Evolutionary conservation across 2,329 filamentous ascomycete species (phyloP), one percentile per base, ranked within the genome.

Genomic region (Myrmaecium sp.): DNA sequence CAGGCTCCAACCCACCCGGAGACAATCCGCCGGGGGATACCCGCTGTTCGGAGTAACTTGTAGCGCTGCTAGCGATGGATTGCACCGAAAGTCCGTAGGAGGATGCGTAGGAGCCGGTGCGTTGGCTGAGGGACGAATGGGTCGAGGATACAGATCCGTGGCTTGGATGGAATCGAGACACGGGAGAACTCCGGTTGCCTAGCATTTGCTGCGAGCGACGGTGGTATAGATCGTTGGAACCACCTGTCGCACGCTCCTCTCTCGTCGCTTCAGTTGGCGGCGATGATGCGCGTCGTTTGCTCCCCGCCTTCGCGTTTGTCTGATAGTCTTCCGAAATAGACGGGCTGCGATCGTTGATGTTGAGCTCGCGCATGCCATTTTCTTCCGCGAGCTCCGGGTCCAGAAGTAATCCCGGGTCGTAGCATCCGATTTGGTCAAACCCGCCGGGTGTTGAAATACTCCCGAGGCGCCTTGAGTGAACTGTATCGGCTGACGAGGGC

Each of bases 281-380:
- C 28, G 68, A 73, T 9, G 68, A 71, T 33, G 72, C 72, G 31
- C 70, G 61, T 42, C 72, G 59, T 47, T 76, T 77, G 38, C 66
- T 63, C 25, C 69, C 68, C 29, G 62, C 57, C 39, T 57, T 62
- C 14, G 57, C 52, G 27, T 42, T 46, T 23, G 42, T 35, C 21
- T 51, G 47, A 24, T 56, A 57, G 20, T 60, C 58, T 11, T 59
- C 53, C 17, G 47, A 54, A 15, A 48, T 50, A 23, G 54, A 47
- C 27, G 51, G 57, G 40, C 55, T 60, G 33, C 61, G 55, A 30
- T 69, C 65, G 33, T 65, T 61, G 34, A 68, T 57, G 34, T 65
- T 57, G 29, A 68, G 47, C 28, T 62, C 50, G 40, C 57, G 49
- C 58, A 60, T 51, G 33, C 55, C 49, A 34, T 54, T 57, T 30